Evolutionary conservation across 1,139 yeast species (phyloP).

Genomic region (Geotrichum phurueaensis): DNA sequence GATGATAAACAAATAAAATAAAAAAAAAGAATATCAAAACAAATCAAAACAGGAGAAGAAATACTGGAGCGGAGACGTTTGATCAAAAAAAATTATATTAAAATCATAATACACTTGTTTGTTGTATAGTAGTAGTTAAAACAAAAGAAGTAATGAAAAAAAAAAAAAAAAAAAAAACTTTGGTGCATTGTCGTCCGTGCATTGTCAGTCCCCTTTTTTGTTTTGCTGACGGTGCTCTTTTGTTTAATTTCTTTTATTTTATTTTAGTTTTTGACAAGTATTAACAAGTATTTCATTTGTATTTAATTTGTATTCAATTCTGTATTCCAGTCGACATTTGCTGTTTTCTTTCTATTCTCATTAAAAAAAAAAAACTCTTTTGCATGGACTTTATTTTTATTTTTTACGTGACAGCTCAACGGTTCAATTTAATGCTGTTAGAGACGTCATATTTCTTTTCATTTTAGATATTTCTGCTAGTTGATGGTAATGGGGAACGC

Average conservation of each 20-base stretch:
- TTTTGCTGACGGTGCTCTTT: not conserved
- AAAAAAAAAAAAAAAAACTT: not conserved
- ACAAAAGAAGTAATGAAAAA: not conserved
- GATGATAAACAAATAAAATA: not conserved
- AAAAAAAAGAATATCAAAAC: not conserved
- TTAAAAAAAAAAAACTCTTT: no score
- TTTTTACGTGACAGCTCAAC: no score
- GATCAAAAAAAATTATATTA: not conserved
- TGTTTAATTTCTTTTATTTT: not conserved
- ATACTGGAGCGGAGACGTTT: not conserved
- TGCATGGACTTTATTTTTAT: no score
- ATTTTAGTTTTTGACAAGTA: not conserved
- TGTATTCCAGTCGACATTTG: no score
- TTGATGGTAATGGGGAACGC: no score
- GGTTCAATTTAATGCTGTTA: no score
- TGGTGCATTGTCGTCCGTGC: slow-evolving; percentile 8
- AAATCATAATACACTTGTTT: not conserved
- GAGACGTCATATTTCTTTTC: no score
- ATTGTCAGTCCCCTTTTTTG: not conserved
- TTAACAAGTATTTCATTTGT: not conserved
- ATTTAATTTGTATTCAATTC: not conserved
- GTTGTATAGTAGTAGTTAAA: not conserved
- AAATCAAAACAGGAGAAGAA: not conserved
- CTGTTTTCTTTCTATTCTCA: no score
- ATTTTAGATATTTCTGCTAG: no score